Percentiles rank a stretch among this genome's conserved stretches.
Conservation (phyloP, 2,329 filamentous ascomycete genomes). For the Beauveria asiatica region DNA sequence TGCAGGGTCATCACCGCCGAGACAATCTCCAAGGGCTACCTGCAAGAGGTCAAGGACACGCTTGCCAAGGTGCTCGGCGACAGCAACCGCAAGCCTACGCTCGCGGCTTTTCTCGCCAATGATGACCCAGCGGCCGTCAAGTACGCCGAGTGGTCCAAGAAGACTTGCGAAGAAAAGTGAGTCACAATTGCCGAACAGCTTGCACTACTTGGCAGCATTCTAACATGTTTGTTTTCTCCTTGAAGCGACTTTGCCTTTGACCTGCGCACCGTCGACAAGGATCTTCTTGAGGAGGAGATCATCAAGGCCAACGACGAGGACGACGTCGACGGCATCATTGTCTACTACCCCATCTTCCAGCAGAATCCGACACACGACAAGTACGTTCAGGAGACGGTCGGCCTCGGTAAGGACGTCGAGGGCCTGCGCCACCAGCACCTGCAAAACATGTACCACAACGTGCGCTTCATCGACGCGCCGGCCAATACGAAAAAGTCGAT, state of each 20-base stretch:
- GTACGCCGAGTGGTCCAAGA: conserved; percentile 96
- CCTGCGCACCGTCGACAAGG: conserved; percentile 74
- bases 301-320: conserved; percentile 74
- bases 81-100: conserved; percentile 52
- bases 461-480: conserved; percentile 81
- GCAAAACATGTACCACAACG: conserved; percentile 99
- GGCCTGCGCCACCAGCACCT: conserved; percentile 89
- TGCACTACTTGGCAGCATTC: background rate
- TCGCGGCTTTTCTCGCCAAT: conserved; percentile 90
- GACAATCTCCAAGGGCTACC: conserved; percentile 73
- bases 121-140: conserved; percentile 81
- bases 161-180: conserved; percentile 94
- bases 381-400: conserved; percentile 91
- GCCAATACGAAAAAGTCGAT: conserved; percentile 78
- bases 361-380: conserved; percentile 76
- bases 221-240: background rate
- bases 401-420: conserved; percentile 88
- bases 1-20: conserved; percentile 93
- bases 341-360: conserved; percentile 95
- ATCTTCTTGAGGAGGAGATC: conserved; percentile 83
- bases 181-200: conserved; percentile 22
- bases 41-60: conserved; percentile 69
- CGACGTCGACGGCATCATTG: conserved; percentile 78
- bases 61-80: conserved; percentile 60
- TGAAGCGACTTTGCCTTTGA: conserved; percentile 80